Conservation (phyloP, 352 stramenopile genomes). For the Phytophthora macrochlamydospora region DNA sequence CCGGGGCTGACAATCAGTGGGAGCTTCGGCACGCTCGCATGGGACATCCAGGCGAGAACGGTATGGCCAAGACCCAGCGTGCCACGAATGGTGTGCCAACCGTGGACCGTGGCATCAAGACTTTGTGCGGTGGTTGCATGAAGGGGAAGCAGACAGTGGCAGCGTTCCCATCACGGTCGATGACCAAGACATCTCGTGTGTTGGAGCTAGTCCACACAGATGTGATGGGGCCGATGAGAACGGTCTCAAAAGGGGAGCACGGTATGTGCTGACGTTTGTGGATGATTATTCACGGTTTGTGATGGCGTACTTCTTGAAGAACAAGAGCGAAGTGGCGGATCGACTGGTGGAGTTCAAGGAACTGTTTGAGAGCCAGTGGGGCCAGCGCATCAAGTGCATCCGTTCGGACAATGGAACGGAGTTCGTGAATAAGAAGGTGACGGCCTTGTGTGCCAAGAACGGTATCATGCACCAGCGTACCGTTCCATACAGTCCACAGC, state of each 20-base stretch:
- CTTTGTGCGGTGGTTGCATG: constrained; percentile 15
- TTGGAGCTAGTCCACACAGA: constrained; percentile 12
- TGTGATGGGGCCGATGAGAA: constrained; percentile 16
- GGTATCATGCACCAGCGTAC: constrained; percentile 12
- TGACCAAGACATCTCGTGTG: constrained; percentile 4
- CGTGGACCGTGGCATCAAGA: not conserved
- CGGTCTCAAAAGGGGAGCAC: not conserved
- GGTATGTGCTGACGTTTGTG: constrained; percentile 10
- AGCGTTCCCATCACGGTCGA: not conserved
- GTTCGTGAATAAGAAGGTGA: too few species aligned
- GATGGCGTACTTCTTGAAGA: too few species aligned
- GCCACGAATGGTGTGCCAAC: constrained; percentile 11
- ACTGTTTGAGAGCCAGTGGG: too few species aligned
- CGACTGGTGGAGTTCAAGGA: too few species aligned
- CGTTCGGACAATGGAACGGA: too few species aligned
- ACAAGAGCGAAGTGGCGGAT: too few species aligned
- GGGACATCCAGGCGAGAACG: constrained; percentile 4
- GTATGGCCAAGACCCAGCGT: constrained; percentile 2
- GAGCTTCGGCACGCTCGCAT: constrained; percentile 29
- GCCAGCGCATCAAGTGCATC: too few species aligned
- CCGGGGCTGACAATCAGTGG: constrained; percentile 16
- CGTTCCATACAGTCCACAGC: constrained; percentile 7
- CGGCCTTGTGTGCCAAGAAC: too few species aligned
- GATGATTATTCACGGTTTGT: not conserved
- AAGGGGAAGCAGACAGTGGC: constrained; percentile 18